Base-by-base conservation (phyloP, 495 filamentous ascomycete species). In the Penicillium psychrofluorescens region DNA sequence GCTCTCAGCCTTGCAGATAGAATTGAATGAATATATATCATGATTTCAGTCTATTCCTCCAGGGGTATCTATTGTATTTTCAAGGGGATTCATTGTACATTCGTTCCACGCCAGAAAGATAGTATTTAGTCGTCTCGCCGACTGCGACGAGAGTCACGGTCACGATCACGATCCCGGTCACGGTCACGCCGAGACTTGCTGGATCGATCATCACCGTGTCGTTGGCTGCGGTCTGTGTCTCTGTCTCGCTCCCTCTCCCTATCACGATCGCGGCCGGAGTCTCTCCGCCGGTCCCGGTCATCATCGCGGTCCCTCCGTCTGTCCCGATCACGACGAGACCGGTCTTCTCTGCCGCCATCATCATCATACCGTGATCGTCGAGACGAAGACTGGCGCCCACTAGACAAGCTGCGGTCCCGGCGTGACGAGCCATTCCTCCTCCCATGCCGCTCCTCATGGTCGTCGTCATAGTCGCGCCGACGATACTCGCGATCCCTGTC, bases 371-470 rank as follows among this genome's bases (percentile, higher is more conserved):
- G 55, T n/a, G 60, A 56, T 7, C 57, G 54, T 41, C 63, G 46
- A 13, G 64, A 61, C 13, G 54, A 61, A 16, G 54, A 65, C 37
- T 64, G 51, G 13, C 60, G 62, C 32, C 61, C 55, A 35, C 55
- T 51, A 13, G 63, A 65, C 7, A 51, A 56, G 40, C 65, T 68
- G 29, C 67, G 54, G 32, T 68, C 63, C 14, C 65, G 56, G 22
- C 58, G 56, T 1, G 67, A 70, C 14, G 64, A 63, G 10, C 56
- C 58, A 44, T 40, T 56, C 36, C 49, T 56, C 40, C 56, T 50
- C 14, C 53, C 56, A 43, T 56, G 58, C 2, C 61, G 59, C 40
- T 59, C 60, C 22, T 57, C 46, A 15, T 58, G 44, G 13, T 58
- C 54, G 6, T 49, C 47, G 36, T 61, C 53, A 29, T 65, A 58